Percentiles rank a stretch among this genome's conserved stretches.
Conservation (phyloP, 1,139 yeast species). For the Casaregolazyma suthepensis region DNA sequence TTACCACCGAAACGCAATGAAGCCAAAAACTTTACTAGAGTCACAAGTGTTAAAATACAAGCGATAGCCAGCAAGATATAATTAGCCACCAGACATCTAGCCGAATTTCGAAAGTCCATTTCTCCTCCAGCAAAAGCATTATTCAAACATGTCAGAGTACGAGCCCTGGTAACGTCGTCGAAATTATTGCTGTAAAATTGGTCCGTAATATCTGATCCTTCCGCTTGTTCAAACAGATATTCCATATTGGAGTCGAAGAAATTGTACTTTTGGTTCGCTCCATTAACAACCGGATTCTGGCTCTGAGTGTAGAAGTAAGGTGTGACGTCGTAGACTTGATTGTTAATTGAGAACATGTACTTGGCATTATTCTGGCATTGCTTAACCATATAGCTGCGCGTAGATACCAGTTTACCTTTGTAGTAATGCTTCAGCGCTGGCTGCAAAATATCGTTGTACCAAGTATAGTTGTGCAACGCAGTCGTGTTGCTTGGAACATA, state of each 20-base stretch:
- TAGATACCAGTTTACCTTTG: slow-evolving; percentile 37
- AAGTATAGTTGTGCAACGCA: slow-evolving; percentile 30
- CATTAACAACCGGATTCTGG: slow-evolving; percentile 9
- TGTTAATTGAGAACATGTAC: slow-evolving; percentile 32
- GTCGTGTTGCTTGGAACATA: slow-evolving; percentile 25
- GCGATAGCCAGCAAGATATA: slow-evolving; percentile 35
- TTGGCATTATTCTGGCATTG: slow-evolving; percentile 22
- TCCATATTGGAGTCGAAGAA: slow-evolving; percentile 32
- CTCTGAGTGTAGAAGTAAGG: slow-evolving; percentile 32
- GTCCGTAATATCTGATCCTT: slow-evolving; percentile 33
- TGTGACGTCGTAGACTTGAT: slow-evolving; percentile 35
- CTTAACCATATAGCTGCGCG: slow-evolving; percentile 22
- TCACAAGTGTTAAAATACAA: slow-evolving; percentile 33
- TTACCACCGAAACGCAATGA: slow-evolving; percentile 35
- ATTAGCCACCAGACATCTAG: slow-evolving; percentile 37
- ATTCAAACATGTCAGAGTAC: slow-evolving; percentile 33
- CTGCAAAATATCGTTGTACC: slow-evolving; percentile 33
- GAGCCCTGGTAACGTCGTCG: slow-evolving; percentile 23
- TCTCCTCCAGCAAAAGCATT: slow-evolving; percentile 33
- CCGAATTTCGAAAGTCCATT: slow-evolving; percentile 35
- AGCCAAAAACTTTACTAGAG: slow-evolving; percentile 35
- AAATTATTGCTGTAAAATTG: slow-evolving; percentile 21
- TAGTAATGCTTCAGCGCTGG: slow-evolving; percentile 33
- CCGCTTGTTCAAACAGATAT: slow-evolving; percentile 27
- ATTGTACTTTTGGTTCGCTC: slow-evolving; percentile 15